These are phyloP conservation scores for Tieghemiomyces parasiticus DNA, from an alignment of 192 early-diverging fungal species.

Conservation along the genomic window DNA sequence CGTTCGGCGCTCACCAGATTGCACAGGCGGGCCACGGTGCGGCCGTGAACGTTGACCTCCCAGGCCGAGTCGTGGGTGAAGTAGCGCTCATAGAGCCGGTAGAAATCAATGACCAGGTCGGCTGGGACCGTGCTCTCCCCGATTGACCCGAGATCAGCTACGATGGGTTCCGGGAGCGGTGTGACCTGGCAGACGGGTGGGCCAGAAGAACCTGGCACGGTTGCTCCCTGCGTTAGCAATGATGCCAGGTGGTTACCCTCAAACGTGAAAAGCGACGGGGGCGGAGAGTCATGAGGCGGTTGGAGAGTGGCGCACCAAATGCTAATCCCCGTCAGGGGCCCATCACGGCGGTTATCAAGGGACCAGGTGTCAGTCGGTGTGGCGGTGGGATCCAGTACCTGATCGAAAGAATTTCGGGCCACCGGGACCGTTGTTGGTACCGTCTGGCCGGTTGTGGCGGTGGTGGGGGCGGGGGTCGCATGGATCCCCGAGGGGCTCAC, in stretches of 20 bases:
- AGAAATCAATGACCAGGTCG: constrained; percentile 3
- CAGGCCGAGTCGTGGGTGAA: not conserved
- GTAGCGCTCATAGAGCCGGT: constrained; percentile 9
- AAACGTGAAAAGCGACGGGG: not conserved
- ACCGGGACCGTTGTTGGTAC: not conserved
- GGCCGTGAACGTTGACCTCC: constrained; percentile 7
- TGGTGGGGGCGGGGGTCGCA: not conserved
- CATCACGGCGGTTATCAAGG: no score
- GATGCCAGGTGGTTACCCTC: no score
- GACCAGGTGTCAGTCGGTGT: no score
- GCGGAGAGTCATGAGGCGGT: not conserved
- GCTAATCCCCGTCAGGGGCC: no score
- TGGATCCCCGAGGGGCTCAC: no score
- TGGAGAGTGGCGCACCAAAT: not conserved
- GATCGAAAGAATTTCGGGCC: not conserved
- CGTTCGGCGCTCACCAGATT: not conserved
- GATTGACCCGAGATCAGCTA: not conserved
- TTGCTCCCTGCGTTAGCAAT: no score
- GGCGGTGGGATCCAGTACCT: no score
- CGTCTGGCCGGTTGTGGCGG: not conserved
- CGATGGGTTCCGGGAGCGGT: not conserved
- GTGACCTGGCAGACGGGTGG: not conserved
- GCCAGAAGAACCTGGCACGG: no score
- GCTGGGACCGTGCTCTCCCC: not conserved
- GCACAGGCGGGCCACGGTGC: not conserved